Evolutionary conservation across 164 flowering plant genomes (phyloP).

Genomic region (Tetrastigma voinierianum): DNA sequence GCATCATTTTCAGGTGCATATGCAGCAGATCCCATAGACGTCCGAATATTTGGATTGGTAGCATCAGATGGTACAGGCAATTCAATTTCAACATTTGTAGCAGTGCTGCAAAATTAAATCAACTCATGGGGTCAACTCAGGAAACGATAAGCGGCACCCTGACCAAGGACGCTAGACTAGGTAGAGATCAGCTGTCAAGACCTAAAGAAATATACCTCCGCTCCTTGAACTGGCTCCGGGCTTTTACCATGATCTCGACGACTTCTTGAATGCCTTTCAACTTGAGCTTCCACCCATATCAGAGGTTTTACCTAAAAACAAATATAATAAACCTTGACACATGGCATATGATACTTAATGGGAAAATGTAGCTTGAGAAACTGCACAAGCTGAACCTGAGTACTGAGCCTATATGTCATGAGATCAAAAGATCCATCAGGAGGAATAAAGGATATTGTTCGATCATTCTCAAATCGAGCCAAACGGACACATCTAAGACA

Average conservation of each 20-base stretch:
- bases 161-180: background rate
- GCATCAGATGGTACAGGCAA: slow-evolving; percentile 87
- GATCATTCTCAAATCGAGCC: slow-evolving; percentile 97
- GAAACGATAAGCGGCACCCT: background rate
- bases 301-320: slow-evolving; percentile 82
- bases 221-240: slow-evolving; percentile 97
- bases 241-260: slow-evolving; percentile 93
- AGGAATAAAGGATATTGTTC: slow-evolving; percentile 96
- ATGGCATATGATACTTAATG: background rate
- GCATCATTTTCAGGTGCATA: slow-evolving; percentile 97
- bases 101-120: slow-evolving; percentile 55
- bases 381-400: slow-evolving; percentile 58
- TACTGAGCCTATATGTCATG: slow-evolving; percentile 93
- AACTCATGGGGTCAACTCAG: slow-evolving; percentile 12
- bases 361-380: background rate
- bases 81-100: slow-evolving; percentile 93
- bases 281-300: slow-evolving; percentile 98
- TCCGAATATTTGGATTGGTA: slow-evolving; percentile 88
- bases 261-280: slow-evolving; percentile 92
- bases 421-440: slow-evolving; percentile 98
- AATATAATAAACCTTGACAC: slow-evolving; percentile 2
- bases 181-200: background rate
- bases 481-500: slow-evolving; percentile 86
- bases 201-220: slow-evolving; percentile 58
- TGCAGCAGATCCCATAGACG: slow-evolving; percentile 95